These are phyloP conservation scores for Phytophthora sp. DNA, from an alignment of 352 stramenopile species.

Conservation along the genomic window DNA sequence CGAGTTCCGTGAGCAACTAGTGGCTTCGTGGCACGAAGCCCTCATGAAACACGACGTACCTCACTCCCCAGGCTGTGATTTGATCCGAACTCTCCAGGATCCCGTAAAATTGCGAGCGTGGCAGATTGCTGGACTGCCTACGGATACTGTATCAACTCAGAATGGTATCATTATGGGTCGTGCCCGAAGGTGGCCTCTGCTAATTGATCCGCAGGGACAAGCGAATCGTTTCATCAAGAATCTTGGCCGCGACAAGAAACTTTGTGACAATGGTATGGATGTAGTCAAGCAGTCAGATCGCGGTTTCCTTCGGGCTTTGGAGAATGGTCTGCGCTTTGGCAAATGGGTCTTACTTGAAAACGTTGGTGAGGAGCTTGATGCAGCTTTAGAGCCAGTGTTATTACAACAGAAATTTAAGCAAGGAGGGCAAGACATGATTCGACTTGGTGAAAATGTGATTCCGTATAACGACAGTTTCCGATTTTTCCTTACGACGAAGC, in stretches of 20 bases:
- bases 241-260: conserved; percentile 81
- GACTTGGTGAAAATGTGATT: conserved; percentile 91
- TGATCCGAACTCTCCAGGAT: conserved; percentile 87
- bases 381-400: conserved; percentile 90
- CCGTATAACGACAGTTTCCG: conserved; percentile 92
- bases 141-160: conserved; percentile 92
- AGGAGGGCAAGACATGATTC: conserved; percentile 92
- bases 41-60: conserved; percentile 64
- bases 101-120: conserved; percentile 89
- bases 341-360: conserved; percentile 93
- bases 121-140: conserved; percentile 89
- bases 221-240: conserved; percentile 94
- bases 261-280: conserved; percentile 92
- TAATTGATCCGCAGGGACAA: conserved; percentile 93
- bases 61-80: conserved; percentile 85
- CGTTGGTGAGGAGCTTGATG: conserved; percentile 89
- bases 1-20: conserved; percentile 81
- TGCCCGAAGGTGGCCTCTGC: conserved; percentile 83
- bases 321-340: conserved; percentile 92
- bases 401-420: conserved; percentile 94
- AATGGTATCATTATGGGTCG: conserved; percentile 93
- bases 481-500: conserved; percentile 94
- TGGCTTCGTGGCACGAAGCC: conserved; percentile 69
- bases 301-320: conserved; percentile 83
- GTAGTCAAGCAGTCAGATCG: conserved; percentile 92